Percentiles rank a stretch among this genome's conserved stretches.
Conservation (phyloP, 1,139 yeast genomes). For the Magnusiomyces clavatus region DNA sequence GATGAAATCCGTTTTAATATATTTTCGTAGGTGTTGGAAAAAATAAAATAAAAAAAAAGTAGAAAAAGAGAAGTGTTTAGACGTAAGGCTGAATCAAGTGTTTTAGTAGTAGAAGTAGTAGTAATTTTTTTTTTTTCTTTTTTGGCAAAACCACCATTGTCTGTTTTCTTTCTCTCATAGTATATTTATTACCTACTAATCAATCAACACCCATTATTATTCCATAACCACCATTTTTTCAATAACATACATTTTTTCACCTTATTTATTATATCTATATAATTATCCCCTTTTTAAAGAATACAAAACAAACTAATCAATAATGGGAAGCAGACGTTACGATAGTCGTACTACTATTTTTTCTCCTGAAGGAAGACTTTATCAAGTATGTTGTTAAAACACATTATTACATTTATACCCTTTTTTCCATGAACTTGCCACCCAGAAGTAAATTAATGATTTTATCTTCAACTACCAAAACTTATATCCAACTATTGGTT, state of each 20-base stretch:
- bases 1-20: too few species aligned
- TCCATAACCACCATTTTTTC: constrained; percentile 1
- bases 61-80: too few species aligned
- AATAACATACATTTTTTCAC: neutral
- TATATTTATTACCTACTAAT: neutral
- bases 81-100: too few species aligned
- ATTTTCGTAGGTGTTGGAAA: too few species aligned
- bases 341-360: constrained; percentile 97
- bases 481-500: too few species aligned
- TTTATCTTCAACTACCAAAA: neutral
- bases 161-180: neutral
- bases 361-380: constrained; percentile 96
- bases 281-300: neutral
- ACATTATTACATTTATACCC: too few species aligned
- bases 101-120: too few species aligned
- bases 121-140: neutral
- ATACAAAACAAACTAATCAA: constrained; percentile 6
- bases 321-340: constrained; percentile 69
- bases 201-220: neutral
- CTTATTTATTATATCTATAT: neutral
- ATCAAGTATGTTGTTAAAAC: constrained; percentile 46
- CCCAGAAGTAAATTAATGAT: neutral
- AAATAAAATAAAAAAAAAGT: too few species aligned
- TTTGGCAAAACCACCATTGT: constrained; percentile 7
- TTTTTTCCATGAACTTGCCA: too few species aligned